Evolutionary conservation across 2,329 filamentous ascomycete genomes (phyloP).

Genomic region (Venturia asperata): DNA sequence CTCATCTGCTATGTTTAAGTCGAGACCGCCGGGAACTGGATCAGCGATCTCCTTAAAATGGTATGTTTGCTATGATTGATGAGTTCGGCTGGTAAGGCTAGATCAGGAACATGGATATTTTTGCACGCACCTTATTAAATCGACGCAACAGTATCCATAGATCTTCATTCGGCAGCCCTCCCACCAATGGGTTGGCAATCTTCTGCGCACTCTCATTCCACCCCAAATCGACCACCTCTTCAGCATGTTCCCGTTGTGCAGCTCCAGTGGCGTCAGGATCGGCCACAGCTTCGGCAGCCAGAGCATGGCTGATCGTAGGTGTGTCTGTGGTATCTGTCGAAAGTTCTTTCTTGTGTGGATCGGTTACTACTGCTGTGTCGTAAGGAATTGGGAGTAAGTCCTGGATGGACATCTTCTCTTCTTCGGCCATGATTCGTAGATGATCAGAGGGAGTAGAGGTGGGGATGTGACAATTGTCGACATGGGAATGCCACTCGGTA

Average conservation of each 20-base stretch:
- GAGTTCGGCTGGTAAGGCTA: neutral
- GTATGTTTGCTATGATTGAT: slow-evolving; percentile 50
- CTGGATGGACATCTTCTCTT: neutral
- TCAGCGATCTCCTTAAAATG: slow-evolving; percentile 61
- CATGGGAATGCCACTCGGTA: slow-evolving; percentile 1
- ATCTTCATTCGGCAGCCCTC: slow-evolving; percentile 64
- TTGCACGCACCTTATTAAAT: slow-evolving; percentile 59
- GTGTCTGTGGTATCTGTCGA: slow-evolving; percentile 33
- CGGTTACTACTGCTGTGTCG: slow-evolving; percentile 26
- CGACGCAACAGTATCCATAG: slow-evolving; percentile 64
- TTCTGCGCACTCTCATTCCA: slow-evolving; percentile 56
- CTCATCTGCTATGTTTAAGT: slow-evolving; percentile 73
- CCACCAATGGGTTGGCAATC: slow-evolving; percentile 56
- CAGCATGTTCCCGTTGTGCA: slow-evolving; percentile 31
- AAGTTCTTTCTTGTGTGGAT: slow-evolving; percentile 28
- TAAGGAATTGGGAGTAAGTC: slow-evolving; percentile 32
- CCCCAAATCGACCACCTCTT: slow-evolving; percentile 58
- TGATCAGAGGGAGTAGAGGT: neutral
- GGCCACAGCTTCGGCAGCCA: slow-evolving; percentile 34
- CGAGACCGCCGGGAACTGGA: slow-evolving; percentile 59
- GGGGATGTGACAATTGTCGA: neutral
- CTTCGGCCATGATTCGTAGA: neutral
- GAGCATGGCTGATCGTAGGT: slow-evolving; percentile 42
- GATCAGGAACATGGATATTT: neutral
- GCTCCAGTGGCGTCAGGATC: slow-evolving; percentile 41